Evolutionary conservation across 306 rosid species (phyloP), one percentile per base, ranked within the genome.

Genomic region (Lupinus albus): DNA sequence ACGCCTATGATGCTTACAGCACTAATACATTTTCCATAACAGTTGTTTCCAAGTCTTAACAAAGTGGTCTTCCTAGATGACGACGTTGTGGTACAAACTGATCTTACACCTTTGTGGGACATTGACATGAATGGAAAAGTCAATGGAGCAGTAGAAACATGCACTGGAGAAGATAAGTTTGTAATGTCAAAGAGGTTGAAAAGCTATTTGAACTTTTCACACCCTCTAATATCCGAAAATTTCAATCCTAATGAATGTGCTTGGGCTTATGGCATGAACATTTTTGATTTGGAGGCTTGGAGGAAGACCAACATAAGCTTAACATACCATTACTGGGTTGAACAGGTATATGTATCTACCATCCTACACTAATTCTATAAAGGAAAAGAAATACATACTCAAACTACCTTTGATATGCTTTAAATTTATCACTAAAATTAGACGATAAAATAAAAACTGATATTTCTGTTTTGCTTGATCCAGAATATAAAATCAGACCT

Each of bases 201-300:
- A 85, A 94, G 84, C 87, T 94, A 94, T 72, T 77, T 94, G 84
- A 94, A 94, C 92, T 94, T 94, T 84, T 88, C 99, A 45, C 99
- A 94, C 79, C 99, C 96, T 61, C 67, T 85, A 78, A 84, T 94
- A 76, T 78, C 84, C 2, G 17, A 67, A 46, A 82, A 73, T 51
- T 94, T 94, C 53, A 51, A 85, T 35, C 95, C 99, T 51, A 55
- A 81, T 16, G 87, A 91, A 72, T 94, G 99, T 67, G 99, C 99
- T 9, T 94, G 97, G 99, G 99, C 99, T 39, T 94, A 94, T 69
- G 99, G 99, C 71, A 94, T 94, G 99, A 94, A 94, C 82, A 85
- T 94, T 64, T 94, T 94, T 68, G 97, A 94, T 78, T 84, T 94
- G 54, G 88, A 85, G 61, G 99, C 97, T 67, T 94, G 99, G 99